These are phyloP conservation scores for Dryadomyces quercivorus DNA, from an alignment of 2,329 filamentous ascomycete species.

Conservation along the genomic window DNA sequence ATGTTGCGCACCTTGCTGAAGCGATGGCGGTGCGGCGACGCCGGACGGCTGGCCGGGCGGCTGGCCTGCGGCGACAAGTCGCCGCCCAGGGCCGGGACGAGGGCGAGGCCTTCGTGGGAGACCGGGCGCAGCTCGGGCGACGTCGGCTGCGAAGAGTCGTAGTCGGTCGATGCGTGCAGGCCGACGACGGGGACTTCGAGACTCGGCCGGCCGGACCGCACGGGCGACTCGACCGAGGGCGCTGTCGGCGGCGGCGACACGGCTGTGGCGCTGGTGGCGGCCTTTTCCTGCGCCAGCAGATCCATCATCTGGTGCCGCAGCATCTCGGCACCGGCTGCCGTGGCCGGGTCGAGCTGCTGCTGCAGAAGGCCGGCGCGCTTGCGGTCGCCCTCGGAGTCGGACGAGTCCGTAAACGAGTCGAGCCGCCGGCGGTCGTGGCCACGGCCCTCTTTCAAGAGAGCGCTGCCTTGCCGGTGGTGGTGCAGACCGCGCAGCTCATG, in stretches of 20 bases:
- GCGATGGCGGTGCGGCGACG: constrained; percentile 51
- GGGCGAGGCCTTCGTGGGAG: constrained; percentile 28
- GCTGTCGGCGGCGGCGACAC: not conserved
- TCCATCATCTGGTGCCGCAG: constrained; percentile 51
- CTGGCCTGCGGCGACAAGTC: constrained; percentile 53
- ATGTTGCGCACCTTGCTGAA: constrained; percentile 42
- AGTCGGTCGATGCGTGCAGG: constrained; percentile 28
- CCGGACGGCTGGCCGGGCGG: constrained; percentile 48
- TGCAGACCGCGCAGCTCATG: constrained; percentile 43
- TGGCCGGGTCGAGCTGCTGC: constrained; percentile 29
- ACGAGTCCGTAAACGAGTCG: constrained; percentile 47
- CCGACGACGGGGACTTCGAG: constrained; percentile 32
- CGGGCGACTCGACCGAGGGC: not conserved
- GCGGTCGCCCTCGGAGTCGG: constrained; percentile 46
- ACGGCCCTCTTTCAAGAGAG: constrained; percentile 27
- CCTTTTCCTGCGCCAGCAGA: constrained; percentile 42
- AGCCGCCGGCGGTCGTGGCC: constrained; percentile 25
- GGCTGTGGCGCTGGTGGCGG: constrained; percentile 12
- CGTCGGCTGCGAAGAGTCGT: constrained; percentile 32
- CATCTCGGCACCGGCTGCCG: constrained; percentile 37
- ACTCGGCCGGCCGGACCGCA: constrained; percentile 26
- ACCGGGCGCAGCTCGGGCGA: constrained; percentile 38
- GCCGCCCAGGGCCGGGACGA: constrained; percentile 46
- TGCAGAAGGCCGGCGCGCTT: constrained; percentile 9
- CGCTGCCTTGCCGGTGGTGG: constrained; percentile 34